Evolutionary conservation across 2,329 filamentous ascomycete genomes (phyloP).

Genomic region (Botryotinia convoluta): DNA sequence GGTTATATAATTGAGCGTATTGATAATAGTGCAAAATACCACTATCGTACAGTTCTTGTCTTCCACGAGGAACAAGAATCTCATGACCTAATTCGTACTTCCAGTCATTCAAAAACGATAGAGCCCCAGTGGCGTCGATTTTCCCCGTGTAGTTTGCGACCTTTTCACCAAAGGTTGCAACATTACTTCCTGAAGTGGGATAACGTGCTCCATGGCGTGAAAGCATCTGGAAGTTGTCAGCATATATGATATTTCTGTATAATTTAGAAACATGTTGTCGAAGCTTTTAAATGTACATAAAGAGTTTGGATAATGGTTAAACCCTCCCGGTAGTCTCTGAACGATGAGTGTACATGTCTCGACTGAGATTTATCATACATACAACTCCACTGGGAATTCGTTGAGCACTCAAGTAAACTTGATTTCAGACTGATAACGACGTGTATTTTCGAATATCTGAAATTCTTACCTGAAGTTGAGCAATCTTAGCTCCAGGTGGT

Average conservation of each 20-base stretch:
- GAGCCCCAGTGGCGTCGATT: constrained; percentile 54
- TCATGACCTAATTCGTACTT: constrained; percentile 66
- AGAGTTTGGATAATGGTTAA: background rate
- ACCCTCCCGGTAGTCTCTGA: background rate
- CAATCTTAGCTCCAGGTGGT: constrained; percentile 63
- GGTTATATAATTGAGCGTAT: constrained; percentile 59
- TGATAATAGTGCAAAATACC: constrained; percentile 67
- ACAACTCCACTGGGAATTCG: background rate
- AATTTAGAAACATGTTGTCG: background rate
- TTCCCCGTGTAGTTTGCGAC: constrained; percentile 54
- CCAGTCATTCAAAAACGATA: constrained; percentile 69
- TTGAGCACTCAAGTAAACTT: background rate
- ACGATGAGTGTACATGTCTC: background rate
- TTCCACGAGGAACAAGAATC: constrained; percentile 69
- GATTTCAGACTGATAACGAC: background rate
- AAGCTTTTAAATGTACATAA: background rate
- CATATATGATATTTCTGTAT: background rate
- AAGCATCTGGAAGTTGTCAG: constrained; percentile 55
- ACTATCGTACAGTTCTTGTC: constrained; percentile 70
- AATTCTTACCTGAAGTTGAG: constrained; percentile 55
- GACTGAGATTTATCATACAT: background rate
- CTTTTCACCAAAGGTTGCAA: constrained; percentile 54
- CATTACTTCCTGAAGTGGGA: constrained; percentile 59
- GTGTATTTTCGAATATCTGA: background rate
- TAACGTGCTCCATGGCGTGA: constrained; percentile 73